Conservation (phyloP, 805 yeast genomes). For the Candida succiphila region DNA sequence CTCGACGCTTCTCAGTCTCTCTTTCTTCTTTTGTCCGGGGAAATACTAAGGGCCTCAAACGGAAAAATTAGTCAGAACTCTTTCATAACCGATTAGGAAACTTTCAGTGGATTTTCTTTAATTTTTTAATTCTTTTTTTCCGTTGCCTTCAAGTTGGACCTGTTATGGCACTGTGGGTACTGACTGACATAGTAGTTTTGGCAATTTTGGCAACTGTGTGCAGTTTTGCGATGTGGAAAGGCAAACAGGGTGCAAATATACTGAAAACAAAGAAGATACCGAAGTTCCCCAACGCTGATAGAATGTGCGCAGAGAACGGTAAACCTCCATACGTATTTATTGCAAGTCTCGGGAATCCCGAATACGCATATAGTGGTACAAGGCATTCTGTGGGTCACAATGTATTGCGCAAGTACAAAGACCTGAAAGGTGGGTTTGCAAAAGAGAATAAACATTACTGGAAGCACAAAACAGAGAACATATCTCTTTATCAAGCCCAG, state of each 20-base stretch:
- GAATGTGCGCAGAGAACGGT: conserved; percentile 7
- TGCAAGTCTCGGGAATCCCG: conserved; percentile 74
- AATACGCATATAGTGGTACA: conserved; percentile 45
- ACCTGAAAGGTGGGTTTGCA: conserved; percentile 11
- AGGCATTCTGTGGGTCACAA: conserved; percentile 76
- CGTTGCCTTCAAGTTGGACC: too few relatives aligned
- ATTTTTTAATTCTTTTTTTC: too few relatives aligned
- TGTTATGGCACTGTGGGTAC: too few relatives aligned
- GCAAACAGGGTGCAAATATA: neutral
- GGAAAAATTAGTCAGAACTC: too few relatives aligned
- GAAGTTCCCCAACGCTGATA: neutral
- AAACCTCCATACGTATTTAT: conserved; percentile 20
- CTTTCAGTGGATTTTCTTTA: too few relatives aligned
- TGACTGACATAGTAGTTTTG: too few relatives aligned
- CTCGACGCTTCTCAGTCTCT: too few relatives aligned
- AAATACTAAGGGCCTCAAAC: too few relatives aligned
- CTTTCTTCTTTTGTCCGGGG: too few relatives aligned
- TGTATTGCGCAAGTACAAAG: conserved; percentile 26
- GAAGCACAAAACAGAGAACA: conserved; percentile 13
- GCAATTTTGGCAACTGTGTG: too few relatives aligned
- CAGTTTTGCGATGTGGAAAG: too few relatives aligned
- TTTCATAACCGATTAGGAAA: too few relatives aligned
- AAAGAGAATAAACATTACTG: conserved; percentile 2
- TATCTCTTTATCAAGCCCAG: conserved; percentile 40
- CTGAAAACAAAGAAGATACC: neutral